Conservation (phyloP, 2,329 filamentous ascomycete genomes). For the Cytospora piceae region DNA sequence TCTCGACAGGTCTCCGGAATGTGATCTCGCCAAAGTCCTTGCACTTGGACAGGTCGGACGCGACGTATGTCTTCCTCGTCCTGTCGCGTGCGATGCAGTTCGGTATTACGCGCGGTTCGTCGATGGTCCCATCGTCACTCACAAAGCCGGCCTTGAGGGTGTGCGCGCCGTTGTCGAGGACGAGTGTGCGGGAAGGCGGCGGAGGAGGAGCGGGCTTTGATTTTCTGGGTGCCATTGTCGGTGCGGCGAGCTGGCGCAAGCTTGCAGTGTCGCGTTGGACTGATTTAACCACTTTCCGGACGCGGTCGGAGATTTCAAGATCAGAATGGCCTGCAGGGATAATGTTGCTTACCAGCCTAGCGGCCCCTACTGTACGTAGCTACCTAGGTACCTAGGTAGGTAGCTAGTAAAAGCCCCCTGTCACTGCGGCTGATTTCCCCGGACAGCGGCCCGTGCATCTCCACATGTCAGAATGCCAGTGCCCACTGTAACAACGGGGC, state of each 20-base stretch:
- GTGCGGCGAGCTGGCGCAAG: neutral
- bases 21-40: slow-evolving; percentile 87
- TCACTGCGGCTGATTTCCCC: neutral
- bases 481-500: neutral
- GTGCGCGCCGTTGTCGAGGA: slow-evolving; percentile 92
- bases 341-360: too few relatives aligned
- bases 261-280: neutral
- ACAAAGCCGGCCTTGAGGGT: slow-evolving; percentile 89
- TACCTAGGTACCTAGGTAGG: neutral
- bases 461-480: neutral
- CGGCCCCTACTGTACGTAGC: too few relatives aligned
- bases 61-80: slow-evolving; percentile 78
- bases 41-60: slow-evolving; percentile 76
- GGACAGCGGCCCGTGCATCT: neutral
- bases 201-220: slow-evolving; percentile 54
- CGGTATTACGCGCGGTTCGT: slow-evolving; percentile 72
- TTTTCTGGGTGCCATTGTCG: slow-evolving; percentile 44
- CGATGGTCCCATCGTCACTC: slow-evolving; percentile 46
- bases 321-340: neutral
- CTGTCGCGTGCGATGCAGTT: slow-evolving; percentile 89
- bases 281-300: neutral
- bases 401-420: neutral
- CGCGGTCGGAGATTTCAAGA: neutral
- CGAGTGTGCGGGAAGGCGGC: slow-evolving; percentile 69
- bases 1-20: slow-evolving; percentile 89